Percentiles rank a stretch among this genome's conserved stretches.
Conservation (phyloP, 106 monocot species). For the Apostasia ramifera region DNA sequence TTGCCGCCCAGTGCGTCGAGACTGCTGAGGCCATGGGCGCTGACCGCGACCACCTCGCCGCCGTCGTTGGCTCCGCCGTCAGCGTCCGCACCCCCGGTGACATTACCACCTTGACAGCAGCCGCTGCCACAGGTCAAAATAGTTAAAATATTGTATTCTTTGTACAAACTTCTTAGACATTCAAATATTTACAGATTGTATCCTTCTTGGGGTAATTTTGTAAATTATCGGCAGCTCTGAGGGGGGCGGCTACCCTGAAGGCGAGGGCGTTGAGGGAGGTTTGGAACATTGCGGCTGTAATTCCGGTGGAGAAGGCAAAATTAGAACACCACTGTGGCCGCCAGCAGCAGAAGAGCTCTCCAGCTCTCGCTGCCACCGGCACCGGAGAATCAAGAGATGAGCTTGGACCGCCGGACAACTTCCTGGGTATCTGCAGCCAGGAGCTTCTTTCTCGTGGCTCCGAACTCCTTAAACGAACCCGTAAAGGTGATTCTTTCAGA, state of each 20-base stretch:
- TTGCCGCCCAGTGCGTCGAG: slow-evolving; percentile 87
- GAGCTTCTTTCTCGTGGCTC: slow-evolving; percentile 78
- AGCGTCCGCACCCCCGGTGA: slow-evolving; percentile 72
- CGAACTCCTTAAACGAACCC: slow-evolving; percentile 85
- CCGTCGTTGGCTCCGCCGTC: slow-evolving; percentile 71
- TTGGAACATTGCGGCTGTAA: slow-evolving; percentile 92
- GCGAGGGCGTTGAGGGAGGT: slow-evolving; percentile 91
- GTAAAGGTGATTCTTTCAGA: slow-evolving; percentile 47
- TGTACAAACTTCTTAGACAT: neutral
- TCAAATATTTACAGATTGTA: neutral
- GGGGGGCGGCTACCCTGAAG: slow-evolving; percentile 85
- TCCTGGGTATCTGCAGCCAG: slow-evolving; percentile 67
- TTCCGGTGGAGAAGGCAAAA: slow-evolving; percentile 76
- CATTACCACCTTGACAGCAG: slow-evolving; percentile 63
- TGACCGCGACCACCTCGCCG: slow-evolving; percentile 61
- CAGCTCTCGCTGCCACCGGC: slow-evolving; percentile 6
- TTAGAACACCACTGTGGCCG: slow-evolving; percentile 4
- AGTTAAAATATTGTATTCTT: too few relatives aligned
- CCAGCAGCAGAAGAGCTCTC: slow-evolving; percentile 20
- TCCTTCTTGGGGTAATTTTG: neutral
- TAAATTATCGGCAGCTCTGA: slow-evolving; percentile 33
- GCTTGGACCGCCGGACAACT: slow-evolving; percentile 34
- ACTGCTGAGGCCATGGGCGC: slow-evolving; percentile 74
- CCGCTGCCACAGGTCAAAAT: slow-evolving; percentile 52
- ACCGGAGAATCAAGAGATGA: slow-evolving; percentile 37